These are phyloP conservation scores for Hyaloperonospora brassicae DNA, from an alignment of 352 stramenopile genomes.

Conservation along the genomic window DNA sequence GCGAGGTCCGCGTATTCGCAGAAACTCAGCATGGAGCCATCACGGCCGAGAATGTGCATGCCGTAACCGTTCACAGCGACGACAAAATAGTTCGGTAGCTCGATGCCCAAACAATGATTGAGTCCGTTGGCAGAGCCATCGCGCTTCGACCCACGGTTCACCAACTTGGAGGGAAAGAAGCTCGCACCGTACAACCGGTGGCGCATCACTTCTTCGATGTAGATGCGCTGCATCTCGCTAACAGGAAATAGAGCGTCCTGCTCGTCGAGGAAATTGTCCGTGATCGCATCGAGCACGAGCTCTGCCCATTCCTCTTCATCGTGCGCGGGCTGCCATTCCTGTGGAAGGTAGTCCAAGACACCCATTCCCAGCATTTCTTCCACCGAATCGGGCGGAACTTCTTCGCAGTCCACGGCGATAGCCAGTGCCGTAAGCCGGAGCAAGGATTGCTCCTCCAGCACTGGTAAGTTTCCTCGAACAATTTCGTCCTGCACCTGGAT, in stretches of 20 bases:
- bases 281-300: conserved; percentile 55
- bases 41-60: conserved; percentile 84
- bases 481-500: conserved; percentile 91
- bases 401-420: conserved; percentile 75
- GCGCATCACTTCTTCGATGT: conserved; percentile 75
- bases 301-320: conserved; percentile 78
- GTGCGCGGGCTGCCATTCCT: conserved; percentile 59
- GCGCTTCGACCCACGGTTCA: conserved; percentile 30
- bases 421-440: conserved; percentile 68
- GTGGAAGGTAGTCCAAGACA: conserved; percentile 81
- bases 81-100: conserved; percentile 81
- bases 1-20: conserved; percentile 61
- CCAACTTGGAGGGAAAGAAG: conserved; percentile 81
- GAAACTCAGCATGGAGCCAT: conserved; percentile 52
- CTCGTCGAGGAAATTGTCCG: conserved; percentile 41
- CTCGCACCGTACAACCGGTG: conserved; percentile 80
- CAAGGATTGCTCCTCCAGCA: conserved; percentile 71
- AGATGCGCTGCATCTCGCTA: conserved; percentile 68
- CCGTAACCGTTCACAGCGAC: conserved; percentile 86
- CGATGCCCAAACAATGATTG: conserved; percentile 34
- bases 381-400: conserved; percentile 38
- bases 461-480: conserved; percentile 78
- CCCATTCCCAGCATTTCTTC: conserved; percentile 63
- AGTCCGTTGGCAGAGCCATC: conserved; percentile 22
- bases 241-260: conserved; percentile 31